Evolutionary conservation across 1,284 basidiomycete genomes (phyloP), one percentile per base, ranked within the genome.

Genomic region (Ganoderma sinense): DNA sequence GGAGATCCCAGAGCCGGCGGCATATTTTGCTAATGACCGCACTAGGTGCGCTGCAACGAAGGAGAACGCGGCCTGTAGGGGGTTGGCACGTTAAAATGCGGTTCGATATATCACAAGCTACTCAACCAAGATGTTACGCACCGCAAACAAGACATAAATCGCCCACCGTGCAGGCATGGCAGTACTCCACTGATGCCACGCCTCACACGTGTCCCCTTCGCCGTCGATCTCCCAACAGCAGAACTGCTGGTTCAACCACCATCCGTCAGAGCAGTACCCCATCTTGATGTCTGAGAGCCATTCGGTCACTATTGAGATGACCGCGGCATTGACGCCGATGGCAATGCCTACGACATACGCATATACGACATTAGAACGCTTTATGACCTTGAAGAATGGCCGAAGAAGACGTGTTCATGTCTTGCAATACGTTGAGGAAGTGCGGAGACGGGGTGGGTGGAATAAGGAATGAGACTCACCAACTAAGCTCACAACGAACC

Each of bases 181-280:
- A 16, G 87, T 85, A 67, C 96, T 95, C 98, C 98, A 99, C 6
- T 91, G 87, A 75, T 93, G 90, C 98, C 98, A 99, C 64, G 97
- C 96, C 6, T 94, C 87, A 80, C 98, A 99, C 2, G 89, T 91
- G 72, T 92, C 91, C 23, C 48, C 48, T 43, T 90, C 88, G 71
- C 93, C 94, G 75, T 97, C 95, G 70, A 96, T 91, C 79, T 97
- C 96, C 94, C 96, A 97, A 80, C 98, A 99, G 82, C 98, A 99
- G 80, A 99, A 99, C 78, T 98, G 96, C 77, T 96, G 92, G 80
- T 97, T 98, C 68, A 99, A 82, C 97, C 98, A 99, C 98, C 98
- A 99, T 2, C 96, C 97, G 68, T 97, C 94, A 0, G 91, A 89
- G 81, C 98, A 99, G 79, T 98, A 97, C 0, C 98, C 98, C 84